Evolutionary conservation across 106 monocot genomes (phyloP).

Genomic region (Dactylorhiza incarnata): DNA sequence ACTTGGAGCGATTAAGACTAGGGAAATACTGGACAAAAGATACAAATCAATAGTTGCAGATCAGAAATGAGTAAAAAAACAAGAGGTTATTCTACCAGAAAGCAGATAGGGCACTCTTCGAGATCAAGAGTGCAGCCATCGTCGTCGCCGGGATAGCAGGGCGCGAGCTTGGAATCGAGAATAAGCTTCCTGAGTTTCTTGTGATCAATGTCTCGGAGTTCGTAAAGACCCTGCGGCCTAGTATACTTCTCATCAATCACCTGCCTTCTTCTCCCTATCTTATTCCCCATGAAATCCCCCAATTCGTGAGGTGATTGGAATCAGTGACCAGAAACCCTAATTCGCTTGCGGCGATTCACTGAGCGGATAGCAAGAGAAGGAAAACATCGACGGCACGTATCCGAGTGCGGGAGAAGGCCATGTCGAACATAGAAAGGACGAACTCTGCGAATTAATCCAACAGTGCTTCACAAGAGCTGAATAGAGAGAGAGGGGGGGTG

Average conservation of each 20-base stretch:
- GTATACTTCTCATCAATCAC: conserved; percentile 87
- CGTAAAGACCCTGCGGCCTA: conserved; percentile 71
- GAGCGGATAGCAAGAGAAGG: not conserved
- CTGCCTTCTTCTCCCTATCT: conserved; percentile 55
- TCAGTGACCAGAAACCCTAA: not conserved
- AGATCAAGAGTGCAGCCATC: conserved; percentile 53
- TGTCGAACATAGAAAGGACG: not conserved
- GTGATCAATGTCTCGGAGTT: conserved; percentile 62
- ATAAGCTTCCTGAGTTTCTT: conserved; percentile 93
- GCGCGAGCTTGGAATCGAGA: conserved; percentile 83
- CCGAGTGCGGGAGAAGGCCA: not conserved
- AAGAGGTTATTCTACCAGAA: conserved; percentile 52
- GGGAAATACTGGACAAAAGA: conserved; percentile 62
- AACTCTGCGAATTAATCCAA: not conserved
- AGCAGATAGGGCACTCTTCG: conserved; percentile 93
- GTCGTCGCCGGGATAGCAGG: conserved; percentile 73
- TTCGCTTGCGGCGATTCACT: not conserved
- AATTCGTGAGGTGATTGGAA: not conserved
- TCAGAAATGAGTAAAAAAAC: not conserved
- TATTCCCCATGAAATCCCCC: conserved; percentile 64
- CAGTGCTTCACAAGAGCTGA: not conserved
- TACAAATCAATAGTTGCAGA: not conserved
- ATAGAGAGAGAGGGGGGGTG: too few species aligned
- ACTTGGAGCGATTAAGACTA: conserved; percentile 90
- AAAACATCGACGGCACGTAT: not conserved